Base-by-base conservation (phyloP, 2,329 filamentous ascomycete species). In the Diplodia intermedia region DNA sequence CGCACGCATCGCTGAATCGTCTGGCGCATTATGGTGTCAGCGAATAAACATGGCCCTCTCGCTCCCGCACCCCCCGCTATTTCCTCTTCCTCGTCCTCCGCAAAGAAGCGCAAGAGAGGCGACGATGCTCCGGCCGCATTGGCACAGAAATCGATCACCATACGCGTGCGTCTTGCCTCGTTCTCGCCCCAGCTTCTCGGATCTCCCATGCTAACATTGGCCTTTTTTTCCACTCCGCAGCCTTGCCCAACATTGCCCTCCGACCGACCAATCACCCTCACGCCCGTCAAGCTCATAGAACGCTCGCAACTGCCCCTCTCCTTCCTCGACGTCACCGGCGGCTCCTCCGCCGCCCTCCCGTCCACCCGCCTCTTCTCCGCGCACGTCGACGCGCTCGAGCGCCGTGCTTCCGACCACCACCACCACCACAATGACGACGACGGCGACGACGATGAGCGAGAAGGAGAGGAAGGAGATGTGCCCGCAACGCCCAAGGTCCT, bases 291-390 rank as follows among this genome's bases (percentile, higher is more conserved):
- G 31, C 68, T 79, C 36, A 75, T 80, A 65, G 71, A 71, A 36
- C 77, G 79, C 7, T 74, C 76, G 14, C 76, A 79, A 67, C 70
- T 80, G 20, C 77, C 78, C 23, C 74, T 80, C 40, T 77, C 75
- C 15, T 78, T 78, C 67, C 76, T 80, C 71, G 77, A 79, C 66
- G 23, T 62, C 20, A 73, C 74, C 11, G 71, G 74, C 53, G 70
- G 74, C 12, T 60, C 69, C 9, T 73, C 75, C 20, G 68, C 73
- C 4, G 50, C 73, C 8, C 74, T 43, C n/a, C 75, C 43, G 8
- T 50, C 65, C 11, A 66, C 74, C 55, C 75, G 74, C 38, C 73
- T 79, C n/a, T 80, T 80, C 69, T 71, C 74, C 15, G 74, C 78
- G 18, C 68, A 72, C 2, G 75, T 80, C 54, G 74, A 76, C 20